Conservation (phyloP, 1,139 yeast species). For the Yamadazyma oceani region DNA sequence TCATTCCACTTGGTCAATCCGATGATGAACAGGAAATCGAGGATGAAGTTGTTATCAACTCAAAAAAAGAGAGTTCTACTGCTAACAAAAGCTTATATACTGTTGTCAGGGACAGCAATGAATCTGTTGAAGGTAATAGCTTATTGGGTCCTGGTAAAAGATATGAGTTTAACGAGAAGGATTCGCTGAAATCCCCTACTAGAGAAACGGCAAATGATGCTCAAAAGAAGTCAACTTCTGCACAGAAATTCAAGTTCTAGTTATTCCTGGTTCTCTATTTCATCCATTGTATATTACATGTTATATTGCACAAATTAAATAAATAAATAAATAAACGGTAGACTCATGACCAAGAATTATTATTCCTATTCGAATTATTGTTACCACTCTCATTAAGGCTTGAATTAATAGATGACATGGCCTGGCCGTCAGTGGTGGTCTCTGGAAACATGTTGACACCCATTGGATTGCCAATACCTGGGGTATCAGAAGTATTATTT, state of each 20-base stretch:
- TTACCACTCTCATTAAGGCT: neutral
- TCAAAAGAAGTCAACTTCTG: neutral
- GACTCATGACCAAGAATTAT: conserved; percentile 1
- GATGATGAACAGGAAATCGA: conserved; percentile 18
- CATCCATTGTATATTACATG: conserved; percentile 2
- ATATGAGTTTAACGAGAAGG: conserved; percentile 19
- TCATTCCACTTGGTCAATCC: conserved; percentile 18
- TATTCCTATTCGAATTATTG: neutral
- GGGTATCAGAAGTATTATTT: neutral
- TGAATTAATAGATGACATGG: neutral
- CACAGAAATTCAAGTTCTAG: conserved; percentile 8
- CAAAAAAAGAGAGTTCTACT: conserved; percentile 8
- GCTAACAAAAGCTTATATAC: conserved; percentile 25
- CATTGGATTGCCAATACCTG: conserved; percentile 4
- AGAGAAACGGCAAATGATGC: conserved; percentile 1
- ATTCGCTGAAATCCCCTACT: conserved; percentile 4
- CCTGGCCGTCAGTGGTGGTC: neutral
- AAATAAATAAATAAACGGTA: conserved; percentile 1
- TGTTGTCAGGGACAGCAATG: conserved; percentile 25
- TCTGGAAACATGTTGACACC: neutral
- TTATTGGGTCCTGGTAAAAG: conserved; percentile 19
- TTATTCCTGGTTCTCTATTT: no score
- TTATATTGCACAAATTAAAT: neutral
- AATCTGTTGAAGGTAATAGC: conserved; percentile 14
- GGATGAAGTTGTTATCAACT: conserved; percentile 11